Conservation (phyloP, 2,329 filamentous ascomycete species). For the Helminthosporium solani region DNA sequence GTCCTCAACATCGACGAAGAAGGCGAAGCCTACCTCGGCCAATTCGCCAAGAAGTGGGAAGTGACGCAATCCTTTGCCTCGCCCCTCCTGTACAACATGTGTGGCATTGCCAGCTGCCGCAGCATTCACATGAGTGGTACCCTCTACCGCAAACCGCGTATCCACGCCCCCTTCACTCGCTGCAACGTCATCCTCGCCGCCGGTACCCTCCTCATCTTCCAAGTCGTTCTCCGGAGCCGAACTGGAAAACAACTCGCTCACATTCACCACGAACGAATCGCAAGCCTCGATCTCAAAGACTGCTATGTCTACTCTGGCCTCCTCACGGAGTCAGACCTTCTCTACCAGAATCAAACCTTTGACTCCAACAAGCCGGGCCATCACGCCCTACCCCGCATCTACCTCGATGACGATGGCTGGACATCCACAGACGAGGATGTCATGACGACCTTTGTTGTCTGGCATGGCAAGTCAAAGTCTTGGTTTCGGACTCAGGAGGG, state of each 20-base stretch:
- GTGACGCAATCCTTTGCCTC: conserved; percentile 64
- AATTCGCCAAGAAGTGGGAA: conserved; percentile 69
- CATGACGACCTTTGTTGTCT: conserved; percentile 68
- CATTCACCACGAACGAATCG: conserved; percentile 63
- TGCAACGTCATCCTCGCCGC: conserved; percentile 62
- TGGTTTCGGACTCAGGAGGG: conserved; percentile 51
- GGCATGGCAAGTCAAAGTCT: conserved; percentile 60
- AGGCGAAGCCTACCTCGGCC: conserved; percentile 63
- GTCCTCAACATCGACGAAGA: conserved; percentile 65
- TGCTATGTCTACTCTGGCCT: conserved; percentile 68
- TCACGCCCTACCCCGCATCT: conserved; percentile 60
- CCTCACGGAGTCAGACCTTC: conserved; percentile 61
- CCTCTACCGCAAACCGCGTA: conserved; percentile 64
- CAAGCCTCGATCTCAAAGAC: conserved; percentile 59
- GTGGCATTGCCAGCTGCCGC: conserved; percentile 63
- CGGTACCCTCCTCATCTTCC: conserved; percentile 63
- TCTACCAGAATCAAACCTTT: conserved; percentile 65
- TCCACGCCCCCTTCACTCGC: conserved; percentile 61
- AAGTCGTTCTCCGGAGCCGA: conserved; percentile 56
- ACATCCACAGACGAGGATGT: conserved; percentile 64
- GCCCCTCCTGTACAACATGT: conserved; percentile 66
- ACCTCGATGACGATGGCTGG: conserved; percentile 61
- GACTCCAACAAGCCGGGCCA: conserved; percentile 63
- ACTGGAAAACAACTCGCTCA: conserved; percentile 59
- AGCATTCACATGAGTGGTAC: conserved; percentile 61